Percentiles rank a stretch among this genome's conserved stretches.
Conservation (phyloP, 148 eudicot species). For the Vaccinium darrowii region DNA sequence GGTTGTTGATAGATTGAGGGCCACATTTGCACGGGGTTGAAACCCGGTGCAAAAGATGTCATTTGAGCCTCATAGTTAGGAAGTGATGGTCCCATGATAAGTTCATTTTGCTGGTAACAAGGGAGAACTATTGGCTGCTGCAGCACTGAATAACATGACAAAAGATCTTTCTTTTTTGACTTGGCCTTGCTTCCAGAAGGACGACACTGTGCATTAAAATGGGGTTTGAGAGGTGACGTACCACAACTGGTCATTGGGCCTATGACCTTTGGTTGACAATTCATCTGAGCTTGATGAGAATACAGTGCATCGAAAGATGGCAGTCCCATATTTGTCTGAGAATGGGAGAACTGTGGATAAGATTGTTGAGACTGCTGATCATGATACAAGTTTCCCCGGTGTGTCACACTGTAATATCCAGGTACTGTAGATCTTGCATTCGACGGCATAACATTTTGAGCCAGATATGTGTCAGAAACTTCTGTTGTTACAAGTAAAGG, state of each 20-base stretch:
- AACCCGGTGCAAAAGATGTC: not conserved
- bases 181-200: not conserved
- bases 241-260: not conserved
- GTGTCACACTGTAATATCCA: not conserved
- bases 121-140: not conserved
- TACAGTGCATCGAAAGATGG: conserved; percentile 1
- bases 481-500: not conserved
- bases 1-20: not conserved
- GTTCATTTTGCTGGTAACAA: conserved; percentile 1
- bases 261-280: not conserved
- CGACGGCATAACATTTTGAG: not conserved
- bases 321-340: not conserved
- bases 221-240: not conserved
- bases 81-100: not conserved
- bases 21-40: not conserved
- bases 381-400: not conserved
- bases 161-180: not conserved
- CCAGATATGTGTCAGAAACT: too few relatives aligned
- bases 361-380: not conserved
- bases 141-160: not conserved
- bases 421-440: not conserved
- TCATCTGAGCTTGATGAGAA: conserved; percentile 4
- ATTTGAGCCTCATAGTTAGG: not conserved
- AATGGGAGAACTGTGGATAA: not conserved
- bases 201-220: not conserved